Evolutionary conservation across 305 asterid species (phyloP).

Genomic region (Solanum hybrid): DNA sequence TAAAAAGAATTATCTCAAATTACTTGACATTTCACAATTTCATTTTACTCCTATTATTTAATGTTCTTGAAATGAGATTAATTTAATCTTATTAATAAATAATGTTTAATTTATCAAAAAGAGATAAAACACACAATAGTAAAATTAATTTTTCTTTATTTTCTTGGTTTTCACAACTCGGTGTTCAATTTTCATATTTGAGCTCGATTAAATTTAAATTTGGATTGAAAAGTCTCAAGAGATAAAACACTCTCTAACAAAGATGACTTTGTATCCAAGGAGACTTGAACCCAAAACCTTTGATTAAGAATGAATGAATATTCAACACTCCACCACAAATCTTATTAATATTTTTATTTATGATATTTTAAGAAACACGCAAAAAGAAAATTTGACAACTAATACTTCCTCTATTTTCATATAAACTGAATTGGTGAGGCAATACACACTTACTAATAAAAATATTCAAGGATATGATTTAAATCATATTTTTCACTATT

Average conservation of each 20-base stretch:
- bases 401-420: background rate
- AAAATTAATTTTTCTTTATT: background rate
- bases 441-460: background rate
- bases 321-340: fast-evolving
- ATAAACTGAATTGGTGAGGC: background rate
- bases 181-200: too few species aligned
- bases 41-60: background rate
- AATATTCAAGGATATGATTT: too few species aligned
- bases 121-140: background rate
- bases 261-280: background rate
- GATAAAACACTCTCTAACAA: background rate
- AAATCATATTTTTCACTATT: too few species aligned
- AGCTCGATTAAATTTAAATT: background rate
- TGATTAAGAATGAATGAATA: too few species aligned
- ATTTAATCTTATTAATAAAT: background rate
- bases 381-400: background rate
- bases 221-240: fast-evolving
- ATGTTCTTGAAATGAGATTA: background rate
- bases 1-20: background rate
- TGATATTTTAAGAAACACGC: background rate
- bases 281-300: background rate
- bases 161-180: background rate
- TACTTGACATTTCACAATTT: background rate
- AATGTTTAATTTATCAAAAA: background rate
- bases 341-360: background rate